A percentile compares a stretch with the other conserved stretches of the same genome.
phyloP scores from a whole-genome alignment of 768 basidiomycete species.

The Suillus spraguei region DNA sequence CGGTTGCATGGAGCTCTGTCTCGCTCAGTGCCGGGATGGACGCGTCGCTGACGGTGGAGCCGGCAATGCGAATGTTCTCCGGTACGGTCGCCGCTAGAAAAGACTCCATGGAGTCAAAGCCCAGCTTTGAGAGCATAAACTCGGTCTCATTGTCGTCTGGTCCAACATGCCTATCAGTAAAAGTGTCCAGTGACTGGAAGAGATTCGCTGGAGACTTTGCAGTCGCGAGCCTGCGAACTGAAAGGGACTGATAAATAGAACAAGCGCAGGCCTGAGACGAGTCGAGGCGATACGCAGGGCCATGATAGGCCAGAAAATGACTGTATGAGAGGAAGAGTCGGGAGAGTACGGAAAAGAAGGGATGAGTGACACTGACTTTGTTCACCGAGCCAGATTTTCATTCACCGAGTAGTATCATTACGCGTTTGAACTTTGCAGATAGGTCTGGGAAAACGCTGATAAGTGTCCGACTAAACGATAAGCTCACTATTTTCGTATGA shows the following conservation, averaged over 20 bases:
- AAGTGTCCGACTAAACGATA: neutral
- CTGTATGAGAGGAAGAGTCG: constrained; percentile 20
- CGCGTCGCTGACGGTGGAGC: constrained; percentile 59
- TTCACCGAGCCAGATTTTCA: constrained; percentile 42
- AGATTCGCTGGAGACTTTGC: constrained; percentile 62
- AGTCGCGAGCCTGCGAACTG: constrained; percentile 55
- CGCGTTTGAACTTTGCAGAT: constrained; percentile 23
- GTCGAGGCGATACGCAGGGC: constrained; percentile 31
- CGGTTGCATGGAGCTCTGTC: constrained; percentile 75
- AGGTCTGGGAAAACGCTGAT: constrained; percentile 17
- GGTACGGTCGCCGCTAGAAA: constrained; percentile 89
- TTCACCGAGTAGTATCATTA: constrained; percentile 40
- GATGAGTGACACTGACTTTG: constrained; percentile 23
- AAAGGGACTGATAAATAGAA: constrained; percentile 18
- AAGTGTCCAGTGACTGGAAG: constrained; percentile 87
- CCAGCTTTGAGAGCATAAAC: constrained; percentile 81
- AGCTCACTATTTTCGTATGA: neutral
- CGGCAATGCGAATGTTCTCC: constrained; percentile 70
- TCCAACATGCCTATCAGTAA: constrained; percentile 89
- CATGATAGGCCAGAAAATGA: constrained; percentile 25
- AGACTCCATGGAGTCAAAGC: constrained; percentile 85
- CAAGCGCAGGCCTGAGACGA: constrained; percentile 23
- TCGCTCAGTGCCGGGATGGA: constrained; percentile 83
- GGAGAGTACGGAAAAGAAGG: constrained; percentile 19
- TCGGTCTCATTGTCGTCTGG: constrained; percentile 82